A percentile compares a stretch with the other conserved stretches of the same genome.
These are phyloP conservation scores for Phalaenopsis aphrodite DNA, from an alignment of 106 monocot genomes.

Conservation along the genomic window DNA sequence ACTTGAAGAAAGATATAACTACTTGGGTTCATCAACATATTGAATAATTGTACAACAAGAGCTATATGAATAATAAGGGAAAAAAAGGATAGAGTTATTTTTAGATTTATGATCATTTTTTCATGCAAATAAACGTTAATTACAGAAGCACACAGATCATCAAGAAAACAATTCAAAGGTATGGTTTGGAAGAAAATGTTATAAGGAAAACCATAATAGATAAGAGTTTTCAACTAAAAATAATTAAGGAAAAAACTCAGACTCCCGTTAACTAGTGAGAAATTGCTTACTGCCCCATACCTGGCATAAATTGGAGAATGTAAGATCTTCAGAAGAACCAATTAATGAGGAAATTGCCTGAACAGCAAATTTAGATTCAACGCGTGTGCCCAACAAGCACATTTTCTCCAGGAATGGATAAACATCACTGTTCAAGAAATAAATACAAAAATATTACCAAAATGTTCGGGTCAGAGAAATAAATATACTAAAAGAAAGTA, in stretches of 20 bases:
- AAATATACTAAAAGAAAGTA: not conserved
- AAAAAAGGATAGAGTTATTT: not conserved
- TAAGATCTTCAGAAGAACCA: slow-evolving; percentile 28
- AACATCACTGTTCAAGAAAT: slow-evolving; percentile 42
- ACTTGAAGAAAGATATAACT: not conserved
- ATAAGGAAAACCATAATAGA: too few species aligned
- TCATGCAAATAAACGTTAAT: not conserved
- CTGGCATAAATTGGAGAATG: slow-evolving; percentile 48
- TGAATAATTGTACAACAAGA: not conserved
- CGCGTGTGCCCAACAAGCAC: slow-evolving; percentile 72
- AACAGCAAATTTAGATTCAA: slow-evolving; percentile 65
- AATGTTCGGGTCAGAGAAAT: not conserved
- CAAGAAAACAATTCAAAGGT: not conserved
- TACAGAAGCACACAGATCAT: not conserved
- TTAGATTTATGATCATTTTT: not conserved
- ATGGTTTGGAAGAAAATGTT: not conserved
- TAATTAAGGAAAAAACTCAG: not conserved
- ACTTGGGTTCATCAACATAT: not conserved
- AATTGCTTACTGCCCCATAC: slow-evolving; percentile 24
- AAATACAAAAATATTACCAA: not conserved
- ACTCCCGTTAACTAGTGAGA: not conserved
- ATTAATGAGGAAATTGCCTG: slow-evolving; percentile 51
- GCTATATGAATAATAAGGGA: not conserved
- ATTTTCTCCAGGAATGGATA: slow-evolving; percentile 66
- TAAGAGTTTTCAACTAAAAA: not conserved